Conservation (phyloP, 305 asterid genomes). For the Solanum hybrid region DNA sequence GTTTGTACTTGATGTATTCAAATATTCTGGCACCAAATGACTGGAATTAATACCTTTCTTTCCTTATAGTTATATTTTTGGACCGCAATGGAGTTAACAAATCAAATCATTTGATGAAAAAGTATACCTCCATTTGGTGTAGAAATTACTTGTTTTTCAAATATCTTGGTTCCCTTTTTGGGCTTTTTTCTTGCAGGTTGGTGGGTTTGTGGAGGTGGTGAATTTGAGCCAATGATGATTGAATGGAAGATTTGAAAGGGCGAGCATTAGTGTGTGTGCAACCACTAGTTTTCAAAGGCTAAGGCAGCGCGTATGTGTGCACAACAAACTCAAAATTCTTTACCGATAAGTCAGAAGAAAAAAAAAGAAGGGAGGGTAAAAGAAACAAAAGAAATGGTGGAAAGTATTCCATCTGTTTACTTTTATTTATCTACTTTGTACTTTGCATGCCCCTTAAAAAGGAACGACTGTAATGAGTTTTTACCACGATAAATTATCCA, state of each 20-base stretch:
- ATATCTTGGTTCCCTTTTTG: neutral
- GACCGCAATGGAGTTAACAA: neutral
- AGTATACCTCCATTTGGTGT: neutral
- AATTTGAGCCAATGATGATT: neutral
- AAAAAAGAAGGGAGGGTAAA: neutral
- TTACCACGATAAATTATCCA: neutral
- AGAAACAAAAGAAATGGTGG: neutral
- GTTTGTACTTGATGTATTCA: too few relatives aligned
- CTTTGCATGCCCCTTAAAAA: neutral
- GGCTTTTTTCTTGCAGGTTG: neutral
- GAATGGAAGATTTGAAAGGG: neutral
- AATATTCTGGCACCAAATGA: too few relatives aligned
- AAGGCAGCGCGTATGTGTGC: neutral
- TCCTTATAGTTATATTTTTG: slow-evolving; percentile 14
- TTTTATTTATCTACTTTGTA: too few relatives aligned
- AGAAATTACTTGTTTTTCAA: neutral
- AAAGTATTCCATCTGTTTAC: neutral
- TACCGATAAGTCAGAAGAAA: neutral
- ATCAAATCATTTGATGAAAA: neutral
- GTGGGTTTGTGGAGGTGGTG: neutral
- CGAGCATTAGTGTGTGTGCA: neutral
- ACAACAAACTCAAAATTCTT: neutral
- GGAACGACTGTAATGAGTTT: neutral
- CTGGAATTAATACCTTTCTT: neutral
- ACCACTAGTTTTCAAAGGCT: neutral